Conservation (phyloP, 2,329 filamentous ascomycete species). For the Penicillium paneum region DNA sequence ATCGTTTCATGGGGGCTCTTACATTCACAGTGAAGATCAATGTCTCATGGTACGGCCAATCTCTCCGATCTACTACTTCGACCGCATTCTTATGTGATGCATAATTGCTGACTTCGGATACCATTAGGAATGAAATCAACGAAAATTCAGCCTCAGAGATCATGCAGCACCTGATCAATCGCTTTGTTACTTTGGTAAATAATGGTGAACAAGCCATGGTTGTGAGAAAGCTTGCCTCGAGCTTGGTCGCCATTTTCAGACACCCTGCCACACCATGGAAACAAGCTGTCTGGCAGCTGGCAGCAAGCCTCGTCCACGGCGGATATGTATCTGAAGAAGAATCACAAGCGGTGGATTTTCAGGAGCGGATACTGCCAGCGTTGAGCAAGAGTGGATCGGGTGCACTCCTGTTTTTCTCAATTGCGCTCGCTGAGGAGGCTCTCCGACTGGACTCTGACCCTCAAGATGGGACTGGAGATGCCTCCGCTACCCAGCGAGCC, state of each 20-base stretch:
- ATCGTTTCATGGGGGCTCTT: conserved; percentile 87
- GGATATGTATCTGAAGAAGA: conserved; percentile 37
- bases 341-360: conserved; percentile 30
- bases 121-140: conserved; percentile 36
- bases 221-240: conserved; percentile 47
- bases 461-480: conserved; percentile 9
- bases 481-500: conserved; percentile 16
- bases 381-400: conserved; percentile 36
- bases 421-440: conserved; percentile 43
- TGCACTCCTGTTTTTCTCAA: conserved; percentile 40
- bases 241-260: conserved; percentile 45
- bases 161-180: conserved; percentile 41
- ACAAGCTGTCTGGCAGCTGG: conserved; percentile 35
- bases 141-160: conserved; percentile 35
- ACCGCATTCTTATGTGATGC: too few relatives aligned
- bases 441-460: conserved; percentile 19
- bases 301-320: conserved; percentile 39
- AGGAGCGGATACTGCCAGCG: conserved; percentile 34
- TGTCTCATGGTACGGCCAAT: conserved; percentile 65
- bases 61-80: background rate
- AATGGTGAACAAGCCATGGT: conserved; percentile 40
- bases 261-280: conserved; percentile 41
- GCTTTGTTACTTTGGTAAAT: conserved; percentile 43
- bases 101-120: background rate
- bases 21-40: conserved; percentile 95